phyloP scores from a whole-genome alignment of 2,329 filamentous ascomycete species.

The Phyllosticta citriasiana region DNA sequence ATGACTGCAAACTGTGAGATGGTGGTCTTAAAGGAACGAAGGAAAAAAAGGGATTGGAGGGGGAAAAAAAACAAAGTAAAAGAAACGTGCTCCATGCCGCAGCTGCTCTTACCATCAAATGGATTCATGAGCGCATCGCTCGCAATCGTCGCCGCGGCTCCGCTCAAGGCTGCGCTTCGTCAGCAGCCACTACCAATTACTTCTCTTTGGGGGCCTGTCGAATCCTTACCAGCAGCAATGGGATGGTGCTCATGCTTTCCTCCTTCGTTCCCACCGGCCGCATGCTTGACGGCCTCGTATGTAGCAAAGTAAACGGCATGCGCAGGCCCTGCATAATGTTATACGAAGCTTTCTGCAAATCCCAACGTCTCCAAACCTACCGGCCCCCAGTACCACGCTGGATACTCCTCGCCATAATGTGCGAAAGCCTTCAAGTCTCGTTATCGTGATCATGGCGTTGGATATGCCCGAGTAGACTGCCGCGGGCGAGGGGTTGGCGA shows the following conservation, averaged over 20 bases:
- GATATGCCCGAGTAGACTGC: conserved; percentile 83
- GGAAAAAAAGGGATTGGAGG: too few species aligned
- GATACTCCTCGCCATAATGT: conserved; percentile 95
- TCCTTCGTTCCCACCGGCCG: conserved; percentile 83
- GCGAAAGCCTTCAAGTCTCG: conserved; percentile 75
- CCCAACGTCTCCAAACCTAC: conserved; percentile 36
- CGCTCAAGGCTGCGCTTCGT: conserved; percentile 63
- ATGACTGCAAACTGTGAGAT: conserved; percentile 55
- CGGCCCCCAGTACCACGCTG: conserved; percentile 89
- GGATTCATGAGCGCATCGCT: conserved; percentile 99
- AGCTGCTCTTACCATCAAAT: conserved; percentile 67
- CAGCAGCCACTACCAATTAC: conserved; percentile 19
- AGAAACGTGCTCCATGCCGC: not conserved
- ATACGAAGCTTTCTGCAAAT: conserved; percentile 3
- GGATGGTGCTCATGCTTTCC: conserved; percentile 86
- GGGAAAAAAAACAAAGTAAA: not conserved
- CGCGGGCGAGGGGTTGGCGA: conserved; percentile 72
- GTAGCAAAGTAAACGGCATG: conserved; percentile 98
- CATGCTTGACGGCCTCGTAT: conserved; percentile 93
- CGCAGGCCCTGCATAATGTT: conserved; percentile 61
- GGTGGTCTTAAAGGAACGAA: not conserved
- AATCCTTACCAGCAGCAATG: conserved; percentile 66
- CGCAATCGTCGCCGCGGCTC: conserved; percentile 89
- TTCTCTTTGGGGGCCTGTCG: conserved; percentile 4
- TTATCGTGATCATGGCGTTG: conserved; percentile 87